Percentiles rank a stretch among this genome's conserved stretches.
Conservation (phyloP, 371 early-diverging fungal genomes). For the Parasitella parasitica region DNA sequence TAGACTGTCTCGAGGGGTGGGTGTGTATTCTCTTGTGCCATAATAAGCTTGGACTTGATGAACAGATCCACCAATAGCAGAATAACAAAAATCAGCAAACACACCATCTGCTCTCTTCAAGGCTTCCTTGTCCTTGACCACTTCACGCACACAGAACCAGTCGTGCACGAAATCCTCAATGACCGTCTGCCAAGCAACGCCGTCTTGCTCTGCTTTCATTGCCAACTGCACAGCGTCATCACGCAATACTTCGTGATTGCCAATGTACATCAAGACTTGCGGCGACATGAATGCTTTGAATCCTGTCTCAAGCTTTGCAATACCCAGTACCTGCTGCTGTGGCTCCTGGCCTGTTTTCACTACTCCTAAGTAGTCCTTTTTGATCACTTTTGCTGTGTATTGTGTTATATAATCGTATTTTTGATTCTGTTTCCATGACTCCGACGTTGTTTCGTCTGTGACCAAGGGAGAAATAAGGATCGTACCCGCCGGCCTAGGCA, state of each 20-base stretch:
- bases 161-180: conserved; percentile 46
- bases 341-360: neutral
- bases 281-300: conserved; percentile 38
- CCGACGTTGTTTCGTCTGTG: conserved; percentile 43
- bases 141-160: conserved; percentile 53
- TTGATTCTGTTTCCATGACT: conserved; percentile 42
- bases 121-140: conserved; percentile 42
- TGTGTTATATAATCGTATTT: conserved; percentile 50
- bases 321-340: conserved; percentile 35
- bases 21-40: conserved; percentile 8
- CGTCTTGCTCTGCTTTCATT: conserved; percentile 40
- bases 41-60: neutral
- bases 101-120: conserved; percentile 34
- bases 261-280: conserved; percentile 44
- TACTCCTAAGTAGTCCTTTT: conserved; percentile 44
- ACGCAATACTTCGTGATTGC: conserved; percentile 41
- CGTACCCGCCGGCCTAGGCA: conserved; percentile 47
- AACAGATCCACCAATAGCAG: conserved; percentile 11
- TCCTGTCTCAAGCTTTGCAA: conserved; percentile 44
- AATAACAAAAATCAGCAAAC: conserved; percentile 45
- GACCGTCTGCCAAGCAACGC: conserved; percentile 40
- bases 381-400: conserved; percentile 51
- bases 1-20: conserved; percentile 42
- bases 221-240: conserved; percentile 49
- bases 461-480: conserved; percentile 48